phyloP scores from a whole-genome alignment of 495 filamentous ascomycete genomes.

The Elaphomyces granulatus region DNA sequence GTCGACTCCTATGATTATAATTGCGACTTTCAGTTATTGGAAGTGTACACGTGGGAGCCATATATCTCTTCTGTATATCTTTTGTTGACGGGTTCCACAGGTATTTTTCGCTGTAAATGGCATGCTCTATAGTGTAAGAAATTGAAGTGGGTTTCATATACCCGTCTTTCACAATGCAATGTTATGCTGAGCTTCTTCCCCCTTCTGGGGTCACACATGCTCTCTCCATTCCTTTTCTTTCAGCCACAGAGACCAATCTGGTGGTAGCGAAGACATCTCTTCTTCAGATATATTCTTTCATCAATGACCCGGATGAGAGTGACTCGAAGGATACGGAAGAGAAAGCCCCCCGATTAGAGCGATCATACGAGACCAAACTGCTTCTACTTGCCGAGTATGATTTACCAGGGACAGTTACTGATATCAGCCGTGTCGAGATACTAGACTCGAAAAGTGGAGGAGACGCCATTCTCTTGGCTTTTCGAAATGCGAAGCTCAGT shows the following conservation, averaged over 20 bases:
- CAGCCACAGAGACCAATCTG: constrained; percentile 63
- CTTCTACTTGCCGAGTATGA: constrained; percentile 71
- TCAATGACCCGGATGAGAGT: constrained; percentile 19
- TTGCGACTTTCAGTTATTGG: too few relatives aligned
- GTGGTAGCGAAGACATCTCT: constrained; percentile 79
- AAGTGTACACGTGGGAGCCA: too few relatives aligned
- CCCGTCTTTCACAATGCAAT: constrained; percentile 53
- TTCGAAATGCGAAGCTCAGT: constrained; percentile 82
- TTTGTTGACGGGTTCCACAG: too few relatives aligned
- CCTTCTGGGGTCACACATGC: constrained; percentile 89
- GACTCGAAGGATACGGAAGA: constrained; percentile 36
- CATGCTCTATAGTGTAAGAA: too few relatives aligned
- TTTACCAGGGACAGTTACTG: constrained; percentile 69
- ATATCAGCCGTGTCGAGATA: constrained; percentile 60
- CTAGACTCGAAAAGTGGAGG: constrained; percentile 59
- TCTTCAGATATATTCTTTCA: constrained; percentile 65
- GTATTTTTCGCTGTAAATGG: too few relatives aligned
- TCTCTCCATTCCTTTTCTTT: constrained; percentile 60
- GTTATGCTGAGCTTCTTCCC: constrained; percentile 83
- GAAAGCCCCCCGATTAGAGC: constrained; percentile 16
- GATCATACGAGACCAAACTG: constrained; percentile 41
- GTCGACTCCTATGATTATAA: too few relatives aligned
- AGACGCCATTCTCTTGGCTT: constrained; percentile 68
- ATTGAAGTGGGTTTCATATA: too few relatives aligned
- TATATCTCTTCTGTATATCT: too few relatives aligned